Conservation (phyloP, 345 rosid species). For the Eucalyptus decipiens region DNA sequence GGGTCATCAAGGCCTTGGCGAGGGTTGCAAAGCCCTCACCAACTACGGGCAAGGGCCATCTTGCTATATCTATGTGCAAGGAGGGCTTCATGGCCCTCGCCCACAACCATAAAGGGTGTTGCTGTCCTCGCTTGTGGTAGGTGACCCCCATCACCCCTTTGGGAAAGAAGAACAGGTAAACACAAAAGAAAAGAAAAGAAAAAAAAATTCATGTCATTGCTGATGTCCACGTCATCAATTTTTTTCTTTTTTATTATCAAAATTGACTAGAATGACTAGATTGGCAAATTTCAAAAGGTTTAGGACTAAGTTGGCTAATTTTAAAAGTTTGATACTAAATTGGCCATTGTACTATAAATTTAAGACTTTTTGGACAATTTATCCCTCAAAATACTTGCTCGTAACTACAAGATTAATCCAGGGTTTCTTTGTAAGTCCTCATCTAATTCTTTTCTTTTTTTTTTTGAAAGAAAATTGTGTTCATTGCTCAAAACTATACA, state of each 20-base stretch:
- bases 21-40: not conserved
- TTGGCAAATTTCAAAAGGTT: not conserved
- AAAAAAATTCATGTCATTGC: not conserved
- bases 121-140: not conserved
- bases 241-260: not conserved
- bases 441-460: not conserved
- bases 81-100: not conserved
- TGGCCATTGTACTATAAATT: not conserved
- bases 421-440: not conserved
- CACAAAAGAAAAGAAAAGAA: not conserved
- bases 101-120: not conserved
- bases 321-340: not conserved
- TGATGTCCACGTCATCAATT: not conserved
- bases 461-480: too few relatives aligned
- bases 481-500: not conserved
- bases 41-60: not conserved
- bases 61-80: accelerated
- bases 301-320: not conserved
- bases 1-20: not conserved
- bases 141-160: not conserved
- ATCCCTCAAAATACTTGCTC: not conserved
- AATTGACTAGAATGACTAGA: not conserved
- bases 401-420: not conserved
- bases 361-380: not conserved
- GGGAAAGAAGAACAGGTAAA: not conserved